These are phyloP conservation scores for Millerago galiae DNA, from an alignment of 805 yeast genomes.

Conservation along the genomic window DNA sequence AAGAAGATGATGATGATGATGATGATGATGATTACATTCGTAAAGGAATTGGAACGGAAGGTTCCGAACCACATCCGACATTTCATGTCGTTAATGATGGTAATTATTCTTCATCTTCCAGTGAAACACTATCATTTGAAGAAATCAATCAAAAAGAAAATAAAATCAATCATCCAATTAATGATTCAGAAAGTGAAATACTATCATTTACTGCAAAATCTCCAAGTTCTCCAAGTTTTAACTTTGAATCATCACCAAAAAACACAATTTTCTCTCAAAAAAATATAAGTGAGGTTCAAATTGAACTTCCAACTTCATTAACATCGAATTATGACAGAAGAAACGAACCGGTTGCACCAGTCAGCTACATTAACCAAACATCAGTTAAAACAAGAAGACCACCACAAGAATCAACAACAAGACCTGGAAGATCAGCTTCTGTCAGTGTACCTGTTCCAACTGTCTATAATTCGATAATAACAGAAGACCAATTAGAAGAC, in stretches of 20 bases:
- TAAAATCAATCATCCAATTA: conserved; percentile 1
- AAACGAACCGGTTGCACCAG: conserved; percentile 30
- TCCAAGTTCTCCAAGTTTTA: conserved; percentile 26
- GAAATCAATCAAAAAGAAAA: conserved; percentile 5
- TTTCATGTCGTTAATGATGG: conserved; percentile 26
- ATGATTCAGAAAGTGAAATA: conserved; percentile 19
- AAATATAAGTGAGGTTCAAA: not conserved
- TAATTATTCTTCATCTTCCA: conserved; percentile 11
- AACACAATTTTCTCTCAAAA: not conserved
- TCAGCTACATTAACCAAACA: conserved; percentile 17
- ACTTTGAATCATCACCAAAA: conserved; percentile 10
- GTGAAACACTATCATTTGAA: conserved; percentile 9
- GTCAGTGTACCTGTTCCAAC: conserved; percentile 11
- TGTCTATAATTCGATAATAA: conserved; percentile 13
- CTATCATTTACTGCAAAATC: conserved; percentile 30
- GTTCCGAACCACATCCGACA: conserved; percentile 6
- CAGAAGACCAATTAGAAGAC: conserved; percentile 7
- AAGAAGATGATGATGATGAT: not conserved
- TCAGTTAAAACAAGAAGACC: conserved; percentile 26
- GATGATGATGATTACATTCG: not conserved
- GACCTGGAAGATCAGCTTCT: conserved; percentile 33
- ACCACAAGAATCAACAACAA: conserved; percentile 28
- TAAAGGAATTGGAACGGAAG: conserved; percentile 3
- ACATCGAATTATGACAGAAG: conserved; percentile 31
- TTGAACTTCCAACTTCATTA: not conserved